Conservation (phyloP, 1,284 basidiomycete species). For the Lignosus rhinocerotis region DNA sequence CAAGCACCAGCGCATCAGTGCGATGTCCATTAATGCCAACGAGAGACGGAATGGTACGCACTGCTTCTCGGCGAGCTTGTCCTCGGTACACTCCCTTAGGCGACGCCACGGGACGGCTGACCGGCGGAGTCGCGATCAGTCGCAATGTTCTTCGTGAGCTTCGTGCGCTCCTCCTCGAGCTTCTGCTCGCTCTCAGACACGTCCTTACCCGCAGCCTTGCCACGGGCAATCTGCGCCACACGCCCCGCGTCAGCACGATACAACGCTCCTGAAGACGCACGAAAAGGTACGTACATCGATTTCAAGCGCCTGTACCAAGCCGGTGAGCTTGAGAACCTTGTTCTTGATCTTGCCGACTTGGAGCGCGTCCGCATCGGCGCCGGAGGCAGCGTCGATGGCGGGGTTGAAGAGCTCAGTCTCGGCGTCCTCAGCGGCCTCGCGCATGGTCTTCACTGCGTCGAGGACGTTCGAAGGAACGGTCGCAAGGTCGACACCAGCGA, state of each 20-base stretch:
- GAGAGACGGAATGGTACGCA: too few relatives aligned
- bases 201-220: constrained; percentile 37
- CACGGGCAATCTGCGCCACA: constrained; percentile 37
- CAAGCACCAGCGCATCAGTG: neutral
- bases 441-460: constrained; percentile 44
- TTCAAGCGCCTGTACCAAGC: constrained; percentile 39
- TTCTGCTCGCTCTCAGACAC: constrained; percentile 34
- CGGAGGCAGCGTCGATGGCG: constrained; percentile 43
- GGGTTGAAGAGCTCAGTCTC: constrained; percentile 48
- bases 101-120: constrained; percentile 35
- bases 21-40: too few relatives aligned
- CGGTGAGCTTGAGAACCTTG: constrained; percentile 53
- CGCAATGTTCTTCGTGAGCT: constrained; percentile 41
- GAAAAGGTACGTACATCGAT: constrained; percentile 27
- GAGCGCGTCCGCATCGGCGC: constrained; percentile 40
- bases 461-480: constrained; percentile 31
- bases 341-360: constrained; percentile 51
- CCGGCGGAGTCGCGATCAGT: constrained; percentile 39
- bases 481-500: constrained; percentile 39
- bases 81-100: constrained; percentile 1
- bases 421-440: constrained; percentile 43
- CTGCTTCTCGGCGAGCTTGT: too few relatives aligned
- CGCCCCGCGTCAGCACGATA: too few relatives aligned
- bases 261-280: too few relatives aligned
- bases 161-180: constrained; percentile 34